Conservation (phyloP, 1,284 basidiomycete genomes). For the Heterobasidion occidentale region DNA sequence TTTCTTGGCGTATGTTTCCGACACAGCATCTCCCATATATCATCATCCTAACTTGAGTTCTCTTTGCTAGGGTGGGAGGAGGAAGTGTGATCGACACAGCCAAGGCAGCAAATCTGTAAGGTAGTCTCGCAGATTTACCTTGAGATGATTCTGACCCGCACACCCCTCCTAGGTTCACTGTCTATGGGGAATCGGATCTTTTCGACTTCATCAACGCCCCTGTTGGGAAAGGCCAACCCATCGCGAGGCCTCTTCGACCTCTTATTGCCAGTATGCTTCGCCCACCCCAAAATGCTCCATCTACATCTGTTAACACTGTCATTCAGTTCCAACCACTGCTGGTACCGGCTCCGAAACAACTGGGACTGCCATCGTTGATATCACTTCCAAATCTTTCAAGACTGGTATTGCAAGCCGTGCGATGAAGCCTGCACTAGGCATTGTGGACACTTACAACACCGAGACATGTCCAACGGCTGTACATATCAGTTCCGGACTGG, state of each 20-base stretch:
- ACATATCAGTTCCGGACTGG: conserved; percentile 87
- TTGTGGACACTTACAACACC: conserved; percentile 71
- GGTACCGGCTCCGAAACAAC: conserved; percentile 98
- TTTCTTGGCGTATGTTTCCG: conserved; percentile 72
- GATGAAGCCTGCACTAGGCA: conserved; percentile 84
- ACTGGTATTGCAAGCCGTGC: conserved; percentile 93
- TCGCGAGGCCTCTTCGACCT: conserved; percentile 70
- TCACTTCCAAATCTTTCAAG: conserved; percentile 87
- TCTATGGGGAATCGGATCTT: conserved; percentile 87
- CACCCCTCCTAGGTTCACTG: conserved; percentile 50
- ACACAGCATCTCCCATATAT: not conserved
- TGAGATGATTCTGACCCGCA: not conserved
- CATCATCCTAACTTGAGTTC: not conserved
- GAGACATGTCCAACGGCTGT: conserved; percentile 66
- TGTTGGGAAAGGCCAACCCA: conserved; percentile 86
- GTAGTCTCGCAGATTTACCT: conserved; percentile 2
- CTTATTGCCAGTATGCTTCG: conserved; percentile 65
- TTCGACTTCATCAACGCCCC: conserved; percentile 98
- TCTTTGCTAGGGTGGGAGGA: conserved; percentile 69
- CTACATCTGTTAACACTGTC: not conserved
- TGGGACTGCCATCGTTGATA: conserved; percentile 94
- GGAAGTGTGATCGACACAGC: conserved; percentile 96
- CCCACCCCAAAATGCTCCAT: not conserved
- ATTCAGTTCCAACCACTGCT: conserved; percentile 83
- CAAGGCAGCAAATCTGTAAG: conserved; percentile 86